phyloP scores from a whole-genome alignment of 2,329 filamentous ascomycete genomes.

The Penicillium sp. region DNA sequence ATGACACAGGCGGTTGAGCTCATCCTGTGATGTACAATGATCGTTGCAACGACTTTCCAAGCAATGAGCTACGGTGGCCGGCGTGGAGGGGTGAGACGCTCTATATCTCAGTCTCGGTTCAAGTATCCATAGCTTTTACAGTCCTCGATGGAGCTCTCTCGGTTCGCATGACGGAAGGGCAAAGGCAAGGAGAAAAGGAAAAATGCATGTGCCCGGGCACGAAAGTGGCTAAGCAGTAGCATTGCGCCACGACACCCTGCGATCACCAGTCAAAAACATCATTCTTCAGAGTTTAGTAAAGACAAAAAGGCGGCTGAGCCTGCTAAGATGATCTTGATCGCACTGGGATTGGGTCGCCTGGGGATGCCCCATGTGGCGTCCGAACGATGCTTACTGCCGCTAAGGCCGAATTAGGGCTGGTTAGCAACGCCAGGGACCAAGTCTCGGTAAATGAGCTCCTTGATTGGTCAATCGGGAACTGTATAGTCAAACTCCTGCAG shows the following conservation, averaged over 20 bases:
- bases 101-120: slow-evolving; percentile 1
- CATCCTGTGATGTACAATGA: slow-evolving; percentile 5
- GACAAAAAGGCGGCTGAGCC: neutral
- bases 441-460: slow-evolving; percentile 5
- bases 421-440: neutral
- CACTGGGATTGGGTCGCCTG: slow-evolving; percentile 13
- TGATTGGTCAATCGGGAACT: slow-evolving; percentile 11
- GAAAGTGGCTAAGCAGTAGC: slow-evolving; percentile 2
- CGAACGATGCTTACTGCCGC: slow-evolving; percentile 11
- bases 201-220: neutral
- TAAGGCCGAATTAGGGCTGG: neutral
- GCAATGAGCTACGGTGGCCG: neutral
- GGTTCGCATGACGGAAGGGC: neutral
- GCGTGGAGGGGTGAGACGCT: neutral
- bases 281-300: neutral
- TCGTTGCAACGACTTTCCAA: neutral
- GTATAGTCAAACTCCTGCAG: neutral
- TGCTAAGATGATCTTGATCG: neutral
- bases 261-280: neutral
- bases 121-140: neutral
- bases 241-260: slow-evolving; percentile 4
- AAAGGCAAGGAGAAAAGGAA: neutral
- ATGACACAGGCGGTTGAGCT: slow-evolving; percentile 18
- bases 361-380: slow-evolving; percentile 8
- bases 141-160: neutral